Conservation (phyloP, 202 grass and related monocot species). For the Brachypodium distachyon region DNA sequence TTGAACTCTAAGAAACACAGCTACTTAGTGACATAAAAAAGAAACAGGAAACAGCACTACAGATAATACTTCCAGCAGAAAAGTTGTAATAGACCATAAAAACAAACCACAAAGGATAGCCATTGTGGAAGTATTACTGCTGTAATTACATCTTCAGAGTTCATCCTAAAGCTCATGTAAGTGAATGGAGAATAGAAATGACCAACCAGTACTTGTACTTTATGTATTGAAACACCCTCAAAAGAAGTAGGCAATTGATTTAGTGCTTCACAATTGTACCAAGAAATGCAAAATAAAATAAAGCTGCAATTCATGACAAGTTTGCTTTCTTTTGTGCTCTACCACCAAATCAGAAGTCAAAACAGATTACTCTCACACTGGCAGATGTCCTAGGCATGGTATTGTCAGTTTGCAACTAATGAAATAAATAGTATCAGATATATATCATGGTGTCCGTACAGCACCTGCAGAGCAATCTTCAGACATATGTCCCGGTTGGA, state of each 20-base stretch:
- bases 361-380: background rate
- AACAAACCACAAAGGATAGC: background rate
- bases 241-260: background rate
- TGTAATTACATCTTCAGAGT: background rate
- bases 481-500: conserved; percentile 70
- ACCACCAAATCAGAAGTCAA: background rate
- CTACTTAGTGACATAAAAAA: conserved; percentile 23
- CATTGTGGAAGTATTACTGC: background rate
- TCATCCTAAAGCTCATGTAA: background rate
- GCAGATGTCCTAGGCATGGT: background rate
- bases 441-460: conserved; percentile 8
- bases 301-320: background rate
- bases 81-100: background rate
- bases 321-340: background rate
- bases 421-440: background rate
- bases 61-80: conserved; percentile 20
- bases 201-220: background rate
- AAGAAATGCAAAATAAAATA: background rate
- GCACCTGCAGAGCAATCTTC: conserved; percentile 90
- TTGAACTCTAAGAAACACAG: conserved; percentile 56
- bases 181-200: conserved; percentile 6
- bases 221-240: background rate
- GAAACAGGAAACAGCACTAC: conserved; percentile 1
- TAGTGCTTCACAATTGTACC: conserved; percentile 4
- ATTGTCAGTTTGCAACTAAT: background rate